Percentiles rank a stretch among this genome's conserved stretches.
Conservation (phyloP, 2,329 filamentous ascomycete species). For the Pezicula carpinea region DNA sequence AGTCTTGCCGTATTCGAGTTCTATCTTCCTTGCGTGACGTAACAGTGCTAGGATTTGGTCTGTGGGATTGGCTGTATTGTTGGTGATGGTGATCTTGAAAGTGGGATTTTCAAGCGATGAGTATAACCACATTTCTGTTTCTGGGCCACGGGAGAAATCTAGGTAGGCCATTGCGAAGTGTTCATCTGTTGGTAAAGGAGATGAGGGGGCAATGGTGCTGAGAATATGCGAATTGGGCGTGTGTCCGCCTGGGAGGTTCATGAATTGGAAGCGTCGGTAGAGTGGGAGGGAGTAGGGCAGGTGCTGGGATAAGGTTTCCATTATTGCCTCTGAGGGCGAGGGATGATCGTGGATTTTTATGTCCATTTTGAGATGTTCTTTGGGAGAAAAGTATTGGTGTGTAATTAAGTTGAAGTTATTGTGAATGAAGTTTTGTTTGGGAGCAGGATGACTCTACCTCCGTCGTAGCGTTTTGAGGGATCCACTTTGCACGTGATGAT, state of each 20-base stretch:
- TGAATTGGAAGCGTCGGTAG: slow-evolving; percentile 58
- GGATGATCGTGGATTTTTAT: too few relatives aligned
- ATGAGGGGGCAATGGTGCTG: slow-evolving; percentile 27
- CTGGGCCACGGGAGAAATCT: slow-evolving; percentile 54
- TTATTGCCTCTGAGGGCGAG: background rate
- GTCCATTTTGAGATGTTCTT: too few relatives aligned
- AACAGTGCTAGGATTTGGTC: slow-evolving; percentile 31
- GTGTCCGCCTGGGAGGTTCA: slow-evolving; percentile 36
- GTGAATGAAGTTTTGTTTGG: too few relatives aligned
- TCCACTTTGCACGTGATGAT: too few relatives aligned
- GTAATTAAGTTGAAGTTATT: too few relatives aligned
- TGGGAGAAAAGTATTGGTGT: too few relatives aligned
- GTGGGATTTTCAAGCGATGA: slow-evolving; percentile 40
- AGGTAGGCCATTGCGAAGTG: slow-evolving; percentile 54
- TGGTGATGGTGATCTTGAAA: slow-evolving; percentile 1
- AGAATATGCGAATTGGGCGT: slow-evolving; percentile 40
- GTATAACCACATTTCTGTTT: slow-evolving; percentile 64
- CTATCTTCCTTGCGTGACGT: slow-evolving; percentile 25
- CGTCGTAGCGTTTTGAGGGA: too few relatives aligned
- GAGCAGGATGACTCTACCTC: too few relatives aligned
- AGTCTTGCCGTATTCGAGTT: slow-evolving; percentile 14
- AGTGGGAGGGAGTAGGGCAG: slow-evolving; percentile 57
- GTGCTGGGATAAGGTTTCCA: slow-evolving; percentile 35
- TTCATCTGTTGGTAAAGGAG: slow-evolving; percentile 9
- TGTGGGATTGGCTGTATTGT: slow-evolving; percentile 20